A percentile compares a stretch with the other conserved stretches of the same genome.
phyloP scores from a whole-genome alignment of 2,329 filamentous ascomycete species.

The Onygenales sp. region DNA sequence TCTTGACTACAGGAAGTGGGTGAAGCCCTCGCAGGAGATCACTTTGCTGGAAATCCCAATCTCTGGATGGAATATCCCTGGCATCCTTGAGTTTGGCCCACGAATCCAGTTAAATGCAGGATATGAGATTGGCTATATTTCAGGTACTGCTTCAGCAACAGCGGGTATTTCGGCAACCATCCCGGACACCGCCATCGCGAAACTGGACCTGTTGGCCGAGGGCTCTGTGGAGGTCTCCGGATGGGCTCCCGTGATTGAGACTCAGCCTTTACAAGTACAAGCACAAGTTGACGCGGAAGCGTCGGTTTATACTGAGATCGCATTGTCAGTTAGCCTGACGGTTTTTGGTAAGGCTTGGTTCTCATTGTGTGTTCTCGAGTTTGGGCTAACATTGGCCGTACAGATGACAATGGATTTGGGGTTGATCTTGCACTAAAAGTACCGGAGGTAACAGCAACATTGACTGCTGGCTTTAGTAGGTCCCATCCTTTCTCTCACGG shows the following conservation, averaged over 20 bases:
- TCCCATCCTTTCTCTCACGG: not conserved
- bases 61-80: conserved; percentile 6
- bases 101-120: conserved; percentile 6
- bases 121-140: conserved; percentile 4
- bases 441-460: conserved; percentile 3
- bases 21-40: conserved; percentile 1
- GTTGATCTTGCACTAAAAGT: conserved; percentile 5
- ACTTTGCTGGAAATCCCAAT: conserved; percentile 4
- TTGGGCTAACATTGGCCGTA: not conserved
- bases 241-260: conserved; percentile 4
- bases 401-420: conserved; percentile 6
- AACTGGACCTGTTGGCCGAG: conserved; percentile 3
- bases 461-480: conserved; percentile 3
- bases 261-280: conserved; percentile 1
- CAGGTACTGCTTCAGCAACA: conserved; percentile 2
- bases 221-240: conserved; percentile 4
- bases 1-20: not conserved
- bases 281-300: conserved; percentile 5
- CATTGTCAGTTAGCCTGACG: conserved; percentile 4
- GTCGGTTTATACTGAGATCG: conserved; percentile 4
- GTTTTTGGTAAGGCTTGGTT: conserved; percentile 2
- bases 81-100: conserved; percentile 5
- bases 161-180: conserved; percentile 3
- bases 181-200: conserved; percentile 4
- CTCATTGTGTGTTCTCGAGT: too few species aligned